These are phyloP conservation scores for Nakaseomyces bracarensis DNA, from an alignment of 1,139 yeast species.

Conservation along the genomic window DNA sequence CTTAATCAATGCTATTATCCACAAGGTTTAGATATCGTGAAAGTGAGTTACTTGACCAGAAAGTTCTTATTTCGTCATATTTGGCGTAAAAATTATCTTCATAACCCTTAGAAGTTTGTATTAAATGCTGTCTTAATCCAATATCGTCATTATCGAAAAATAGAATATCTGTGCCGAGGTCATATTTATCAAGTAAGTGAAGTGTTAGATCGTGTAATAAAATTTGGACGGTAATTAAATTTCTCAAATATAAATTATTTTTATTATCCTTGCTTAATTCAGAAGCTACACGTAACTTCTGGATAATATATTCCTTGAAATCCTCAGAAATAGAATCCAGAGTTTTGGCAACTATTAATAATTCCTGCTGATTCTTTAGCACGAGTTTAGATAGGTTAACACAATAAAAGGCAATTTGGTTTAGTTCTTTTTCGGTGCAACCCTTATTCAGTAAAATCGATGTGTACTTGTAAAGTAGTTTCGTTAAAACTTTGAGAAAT, in stretches of 20 bases:
- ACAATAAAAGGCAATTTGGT: slow-evolving; percentile 18
- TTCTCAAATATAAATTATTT: background rate
- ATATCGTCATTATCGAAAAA: slow-evolving; percentile 9
- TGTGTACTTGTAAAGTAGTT: slow-evolving; percentile 13
- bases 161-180: slow-evolving; percentile 14
- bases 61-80: background rate
- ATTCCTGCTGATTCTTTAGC: slow-evolving; percentile 19
- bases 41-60: background rate
- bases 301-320: slow-evolving; percentile 20
- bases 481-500: slow-evolving; percentile 16
- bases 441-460: slow-evolving; percentile 7
- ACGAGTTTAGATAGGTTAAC: slow-evolving; percentile 19
- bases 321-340: slow-evolving; percentile 23
- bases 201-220: slow-evolving; percentile 12
- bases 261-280: background rate
- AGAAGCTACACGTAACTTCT: slow-evolving; percentile 5
- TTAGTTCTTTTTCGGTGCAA: slow-evolving; percentile 10
- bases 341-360: slow-evolving; percentile 16
- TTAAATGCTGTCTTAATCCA: background rate
- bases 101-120: background rate
- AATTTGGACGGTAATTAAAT: slow-evolving; percentile 9
- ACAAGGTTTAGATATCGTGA: background rate
- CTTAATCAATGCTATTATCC: background rate
- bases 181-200: slow-evolving; percentile 14
- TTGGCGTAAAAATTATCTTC: background rate